Percentiles rank a stretch among this genome's conserved stretches.
Conservation (phyloP, 306 rosid genomes). For the Quercus suber region DNA sequence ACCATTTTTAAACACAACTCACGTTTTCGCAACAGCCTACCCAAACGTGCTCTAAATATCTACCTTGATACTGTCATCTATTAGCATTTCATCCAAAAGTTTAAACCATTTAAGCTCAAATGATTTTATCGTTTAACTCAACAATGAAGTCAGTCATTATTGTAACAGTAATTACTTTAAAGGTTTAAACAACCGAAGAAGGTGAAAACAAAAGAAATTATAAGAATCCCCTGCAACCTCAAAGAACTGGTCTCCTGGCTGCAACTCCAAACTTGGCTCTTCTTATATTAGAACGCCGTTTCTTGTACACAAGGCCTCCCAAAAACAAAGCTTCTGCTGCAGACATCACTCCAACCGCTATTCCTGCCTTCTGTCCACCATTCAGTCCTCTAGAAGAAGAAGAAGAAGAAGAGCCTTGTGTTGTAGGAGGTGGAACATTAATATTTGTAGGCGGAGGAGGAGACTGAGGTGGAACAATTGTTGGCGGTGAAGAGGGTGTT, state of each 20-base stretch:
- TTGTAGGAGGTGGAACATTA: background rate
- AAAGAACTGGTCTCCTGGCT: background rate
- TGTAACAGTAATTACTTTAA: no score
- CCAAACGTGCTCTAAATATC: no score
- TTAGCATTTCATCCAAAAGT: no score
- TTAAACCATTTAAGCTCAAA: no score
- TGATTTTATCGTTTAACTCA: no score
- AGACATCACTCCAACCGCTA: slow-evolving; percentile 30
- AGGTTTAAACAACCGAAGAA: no score
- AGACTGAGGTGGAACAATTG: background rate
- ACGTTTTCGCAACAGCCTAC: no score
- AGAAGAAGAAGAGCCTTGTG: background rate
- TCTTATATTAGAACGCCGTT: slow-evolving; percentile 4
- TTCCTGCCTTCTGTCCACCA: slow-evolving; percentile 45
- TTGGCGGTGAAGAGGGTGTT: background rate
- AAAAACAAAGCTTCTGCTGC: slow-evolving; percentile 28
- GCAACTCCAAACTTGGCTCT: background rate
- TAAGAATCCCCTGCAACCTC: no score
- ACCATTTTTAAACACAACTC: no score
- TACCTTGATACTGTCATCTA: no score
- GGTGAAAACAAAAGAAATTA: no score
- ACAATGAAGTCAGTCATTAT: no score
- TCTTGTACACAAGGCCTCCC: slow-evolving; percentile 31
- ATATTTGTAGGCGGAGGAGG: background rate
- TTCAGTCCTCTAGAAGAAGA: slow-evolving; percentile 19